Base-by-base conservation (phyloP, 371 early-diverging fungal genomes). In the Lichtheimia corymbifera region DNA sequence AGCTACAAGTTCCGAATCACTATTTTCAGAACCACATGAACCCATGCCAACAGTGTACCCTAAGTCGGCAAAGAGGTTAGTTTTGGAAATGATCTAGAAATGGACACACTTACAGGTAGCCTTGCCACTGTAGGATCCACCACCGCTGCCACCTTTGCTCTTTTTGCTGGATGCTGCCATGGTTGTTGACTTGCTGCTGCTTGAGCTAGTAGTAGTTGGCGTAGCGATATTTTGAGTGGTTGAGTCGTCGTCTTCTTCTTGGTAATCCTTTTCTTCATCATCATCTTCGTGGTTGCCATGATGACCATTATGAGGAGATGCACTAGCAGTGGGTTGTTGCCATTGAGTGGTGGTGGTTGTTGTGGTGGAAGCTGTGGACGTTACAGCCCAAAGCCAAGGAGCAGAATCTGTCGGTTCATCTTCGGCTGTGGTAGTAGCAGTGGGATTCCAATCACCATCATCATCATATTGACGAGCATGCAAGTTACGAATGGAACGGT, bases 391-490 rank as follows among this genome's bases (percentile, higher is more conserved):
- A 49, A 25, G 61, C 47, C 53, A 72, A 70, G 18, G 70, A 25
- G 14, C 72, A 69, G 40, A 53, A 71, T 47, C 47, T 0, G 71
- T 65, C 50, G 65, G 54, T 17, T 75, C 81, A 80, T 40, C 74
- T 72, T 12, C 78, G 74, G 6, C 63, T 27, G 53, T 52, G 24
- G 60, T 52, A 12, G 60, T 59, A 17, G 50, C 15, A 11, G 27
- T 43, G 18, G 56, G 47, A 24, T 25, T n/a, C 4, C 13, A 30
- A 15, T 44, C 54, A 41, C 42, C 57, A n/a, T 56, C 45, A n/a
- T 45, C 44, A 11, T 45, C 45, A 20, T 45, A 6, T 7, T 56
- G 20, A 56, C 52, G 52, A 52, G 5, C 27, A 25, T 52, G 52
- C 15, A 14, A 15, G 15, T 27, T 22, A 25, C 13, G 27, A 27